phyloP scores from a whole-genome alignment of 495 filamentous ascomycete species.

The Podospora fimiseda region DNA sequence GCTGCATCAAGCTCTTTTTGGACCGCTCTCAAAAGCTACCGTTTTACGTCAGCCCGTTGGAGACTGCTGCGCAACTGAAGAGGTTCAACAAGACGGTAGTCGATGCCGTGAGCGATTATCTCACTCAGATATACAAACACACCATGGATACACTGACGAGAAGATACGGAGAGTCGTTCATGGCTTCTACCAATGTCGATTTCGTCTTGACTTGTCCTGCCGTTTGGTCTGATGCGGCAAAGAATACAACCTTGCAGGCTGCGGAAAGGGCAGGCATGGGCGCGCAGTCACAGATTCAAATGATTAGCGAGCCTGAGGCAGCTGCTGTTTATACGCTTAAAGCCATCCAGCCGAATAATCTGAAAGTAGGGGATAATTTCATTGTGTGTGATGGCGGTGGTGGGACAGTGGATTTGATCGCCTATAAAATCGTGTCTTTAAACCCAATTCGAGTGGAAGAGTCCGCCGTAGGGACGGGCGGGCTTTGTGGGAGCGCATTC shows the following conservation, averaged over 20 bases:
- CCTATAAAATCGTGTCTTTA: constrained; percentile 57
- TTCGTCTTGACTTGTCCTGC: constrained; percentile 72
- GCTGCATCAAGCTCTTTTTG: constrained; percentile 75
- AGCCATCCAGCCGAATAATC: constrained; percentile 57
- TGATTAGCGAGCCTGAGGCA: constrained; percentile 71
- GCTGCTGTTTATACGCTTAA: constrained; percentile 68
- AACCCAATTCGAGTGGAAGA: constrained; percentile 57
- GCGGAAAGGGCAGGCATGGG: constrained; percentile 66
- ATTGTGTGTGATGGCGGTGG: constrained; percentile 72
- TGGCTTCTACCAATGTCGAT: constrained; percentile 55
- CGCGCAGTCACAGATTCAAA: constrained; percentile 49
- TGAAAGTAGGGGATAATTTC: constrained; percentile 62
- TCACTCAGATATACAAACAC: constrained; percentile 63
- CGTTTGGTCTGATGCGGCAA: constrained; percentile 76
- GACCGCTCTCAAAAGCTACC: constrained; percentile 71
- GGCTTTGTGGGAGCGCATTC: constrained; percentile 62
- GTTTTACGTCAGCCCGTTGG: constrained; percentile 67
- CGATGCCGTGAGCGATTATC: constrained; percentile 60
- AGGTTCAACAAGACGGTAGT: constrained; percentile 54
- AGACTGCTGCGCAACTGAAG: constrained; percentile 66
- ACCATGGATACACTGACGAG: constrained; percentile 66
- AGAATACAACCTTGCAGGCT: constrained; percentile 56
- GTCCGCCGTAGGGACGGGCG: constrained; percentile 58
- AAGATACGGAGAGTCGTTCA: constrained; percentile 55
- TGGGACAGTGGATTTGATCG: constrained; percentile 68